These are phyloP conservation scores for Botrytis porri DNA, from an alignment of 2,329 filamentous ascomycete species.

Conservation along the genomic window DNA sequence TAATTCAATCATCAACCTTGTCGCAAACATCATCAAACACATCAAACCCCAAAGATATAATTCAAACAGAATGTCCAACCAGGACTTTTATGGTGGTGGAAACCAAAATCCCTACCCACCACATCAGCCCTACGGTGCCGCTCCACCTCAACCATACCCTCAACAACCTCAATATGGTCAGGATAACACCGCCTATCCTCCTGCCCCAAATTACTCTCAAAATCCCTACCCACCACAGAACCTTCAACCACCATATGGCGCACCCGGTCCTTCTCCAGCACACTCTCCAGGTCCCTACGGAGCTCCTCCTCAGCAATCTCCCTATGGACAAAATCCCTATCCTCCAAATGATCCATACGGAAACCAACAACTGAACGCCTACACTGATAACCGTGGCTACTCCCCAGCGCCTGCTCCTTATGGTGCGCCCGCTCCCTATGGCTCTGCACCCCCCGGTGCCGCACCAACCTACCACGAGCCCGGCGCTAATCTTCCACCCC, in stretches of 20 bases:
- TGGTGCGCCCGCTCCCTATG: background rate
- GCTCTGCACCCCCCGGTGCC: background rate
- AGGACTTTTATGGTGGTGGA: slow-evolving; percentile 10
- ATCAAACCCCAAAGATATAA: background rate
- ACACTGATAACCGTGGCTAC: background rate
- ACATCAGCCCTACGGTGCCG: slow-evolving; percentile 3
- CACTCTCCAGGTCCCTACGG: background rate
- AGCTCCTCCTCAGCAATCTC: background rate
- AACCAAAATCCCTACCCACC: background rate
- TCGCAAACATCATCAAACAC: background rate
- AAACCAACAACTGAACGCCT: slow-evolving; percentile 10
- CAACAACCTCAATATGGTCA: slow-evolving; percentile 8
- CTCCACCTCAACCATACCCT: slow-evolving; percentile 11
- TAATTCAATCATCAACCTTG: background rate
- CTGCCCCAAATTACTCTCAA: background rate
- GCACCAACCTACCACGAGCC: slow-evolving; percentile 13
- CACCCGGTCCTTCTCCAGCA: slow-evolving; percentile 7
- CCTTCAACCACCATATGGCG: slow-evolving; percentile 8
- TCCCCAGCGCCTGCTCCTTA: background rate
- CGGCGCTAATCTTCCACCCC: slow-evolving; percentile 6
- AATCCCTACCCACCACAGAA: background rate
- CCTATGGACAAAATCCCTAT: background rate
- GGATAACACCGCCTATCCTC: slow-evolving; percentile 9
- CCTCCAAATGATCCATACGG: background rate
- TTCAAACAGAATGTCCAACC: slow-evolving; percentile 4